These are phyloP conservation scores for Ilyonectria mors-panacis DNA, from an alignment of 2,329 filamentous ascomycete species.

Conservation along the genomic window DNA sequence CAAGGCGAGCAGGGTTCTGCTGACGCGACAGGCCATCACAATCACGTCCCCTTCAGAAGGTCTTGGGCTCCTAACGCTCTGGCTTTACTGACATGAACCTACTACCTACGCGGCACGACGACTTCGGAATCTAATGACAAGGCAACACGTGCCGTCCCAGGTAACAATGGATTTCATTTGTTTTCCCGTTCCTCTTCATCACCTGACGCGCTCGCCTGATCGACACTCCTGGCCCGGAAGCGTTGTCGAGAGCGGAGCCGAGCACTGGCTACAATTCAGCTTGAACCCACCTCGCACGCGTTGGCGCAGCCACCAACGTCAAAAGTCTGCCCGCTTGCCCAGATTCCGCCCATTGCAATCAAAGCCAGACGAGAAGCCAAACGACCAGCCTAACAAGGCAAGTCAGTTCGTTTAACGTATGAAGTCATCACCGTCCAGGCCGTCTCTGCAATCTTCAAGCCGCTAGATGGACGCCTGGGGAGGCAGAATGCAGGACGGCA, in stretches of 20 bases:
- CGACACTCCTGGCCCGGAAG: background rate
- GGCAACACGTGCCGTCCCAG: background rate
- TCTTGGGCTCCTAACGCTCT: no score
- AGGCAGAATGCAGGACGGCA: background rate
- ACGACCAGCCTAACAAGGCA: background rate
- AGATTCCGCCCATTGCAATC: conserved; percentile 12
- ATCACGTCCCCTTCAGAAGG: background rate
- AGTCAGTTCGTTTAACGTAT: background rate
- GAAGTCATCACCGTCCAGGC: background rate
- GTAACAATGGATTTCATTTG: background rate
- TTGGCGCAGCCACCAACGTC: conserved; percentile 20
- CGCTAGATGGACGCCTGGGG: background rate
- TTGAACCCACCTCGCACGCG: conserved; percentile 4
- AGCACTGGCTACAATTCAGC: background rate
- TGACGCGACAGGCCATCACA: background rate
- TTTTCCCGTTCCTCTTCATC: background rate
- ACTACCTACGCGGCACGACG: background rate
- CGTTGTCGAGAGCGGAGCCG: conserved; percentile 4
- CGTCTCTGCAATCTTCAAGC: background rate
- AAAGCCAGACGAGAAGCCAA: background rate
- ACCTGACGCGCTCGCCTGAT: background rate
- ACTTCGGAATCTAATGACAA: background rate
- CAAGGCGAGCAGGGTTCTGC: background rate
- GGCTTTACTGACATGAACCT: background rate
- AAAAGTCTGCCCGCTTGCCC: background rate